Conservation (phyloP, 1,139 yeast species). For the Geotrichum aggregatum region DNA sequence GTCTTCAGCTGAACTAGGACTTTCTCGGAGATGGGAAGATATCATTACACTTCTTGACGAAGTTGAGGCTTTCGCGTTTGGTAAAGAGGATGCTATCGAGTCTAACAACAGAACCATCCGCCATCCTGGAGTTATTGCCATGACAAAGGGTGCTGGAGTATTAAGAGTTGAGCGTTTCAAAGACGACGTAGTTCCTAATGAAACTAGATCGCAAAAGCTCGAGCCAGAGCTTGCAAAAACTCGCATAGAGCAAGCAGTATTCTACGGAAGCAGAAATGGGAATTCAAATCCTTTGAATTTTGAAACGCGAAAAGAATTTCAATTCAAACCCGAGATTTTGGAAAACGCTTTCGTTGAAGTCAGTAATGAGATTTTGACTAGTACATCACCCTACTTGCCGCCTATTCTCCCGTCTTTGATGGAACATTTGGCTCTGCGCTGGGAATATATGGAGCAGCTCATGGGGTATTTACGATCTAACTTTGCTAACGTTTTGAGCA, state of each 20-base stretch:
- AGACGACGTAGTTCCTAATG: conserved; percentile 22
- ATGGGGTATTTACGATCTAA: conserved; percentile 47
- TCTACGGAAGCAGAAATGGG: conserved; percentile 45
- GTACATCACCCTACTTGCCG: conserved; percentile 47
- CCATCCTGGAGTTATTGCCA: conserved; percentile 48
- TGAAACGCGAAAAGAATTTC: conserved; percentile 42
- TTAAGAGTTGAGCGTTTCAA: conserved; percentile 52
- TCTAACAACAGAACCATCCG: conserved; percentile 29
- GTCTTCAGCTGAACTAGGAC: conserved; percentile 31
- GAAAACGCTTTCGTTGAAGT: conserved; percentile 50
- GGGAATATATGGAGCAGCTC: conserved; percentile 43
- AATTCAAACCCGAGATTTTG: conserved; percentile 40
- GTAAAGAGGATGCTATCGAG: conserved; percentile 45
- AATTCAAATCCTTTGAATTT: conserved; percentile 53
- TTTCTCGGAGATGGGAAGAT: conserved; percentile 74
- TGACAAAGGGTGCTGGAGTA: conserved; percentile 61
- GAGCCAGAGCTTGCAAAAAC: conserved; percentile 52
- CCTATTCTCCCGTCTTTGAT: conserved; percentile 44
- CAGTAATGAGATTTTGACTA: conserved; percentile 52
- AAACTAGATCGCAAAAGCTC: conserved; percentile 17
- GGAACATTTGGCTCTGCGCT: conserved; percentile 46
- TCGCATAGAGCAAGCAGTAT: conserved; percentile 78
- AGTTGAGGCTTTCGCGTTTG: conserved; percentile 58
- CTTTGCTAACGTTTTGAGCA: conserved; percentile 42
- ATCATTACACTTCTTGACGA: conserved; percentile 53